A percentile compares a stretch with the other conserved stretches of the same genome.
Conservation (phyloP, 2,329 filamentous ascomycete genomes). For the Incumbomyces lentus region DNA sequence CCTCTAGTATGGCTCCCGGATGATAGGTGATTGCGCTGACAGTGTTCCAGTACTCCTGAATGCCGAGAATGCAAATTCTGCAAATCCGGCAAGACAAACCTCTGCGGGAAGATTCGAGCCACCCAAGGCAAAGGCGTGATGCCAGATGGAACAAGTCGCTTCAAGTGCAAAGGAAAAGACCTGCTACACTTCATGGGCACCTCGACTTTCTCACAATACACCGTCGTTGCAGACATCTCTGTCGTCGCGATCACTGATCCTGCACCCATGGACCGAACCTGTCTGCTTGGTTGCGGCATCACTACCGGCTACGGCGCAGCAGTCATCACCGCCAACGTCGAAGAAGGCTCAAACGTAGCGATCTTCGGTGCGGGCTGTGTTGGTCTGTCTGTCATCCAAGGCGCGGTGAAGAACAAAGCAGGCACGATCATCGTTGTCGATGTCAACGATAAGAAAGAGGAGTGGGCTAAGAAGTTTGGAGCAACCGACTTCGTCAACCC, state of each 20-base stretch:
- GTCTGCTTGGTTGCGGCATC: conserved; percentile 93
- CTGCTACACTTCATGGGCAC: conserved; percentile 99
- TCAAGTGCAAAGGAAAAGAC: conserved; percentile 89
- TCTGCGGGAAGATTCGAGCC: conserved; percentile 96
- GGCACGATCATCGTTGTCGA: conserved; percentile 54
- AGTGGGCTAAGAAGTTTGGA: conserved; percentile 87
- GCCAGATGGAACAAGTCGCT: conserved; percentile 91
- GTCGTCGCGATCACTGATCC: conserved; percentile 86
- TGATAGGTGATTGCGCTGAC: conserved; percentile 5
- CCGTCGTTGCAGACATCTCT: conserved; percentile 95
- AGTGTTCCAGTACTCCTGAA: conserved; percentile 69
- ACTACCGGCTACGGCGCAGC: conserved; percentile 97
- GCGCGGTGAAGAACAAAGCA: conserved; percentile 74
- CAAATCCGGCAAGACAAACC: conserved; percentile 98
- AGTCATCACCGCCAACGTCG: conserved; percentile 81
- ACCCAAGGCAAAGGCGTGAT: conserved; percentile 94
- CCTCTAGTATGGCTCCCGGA: conserved; percentile 57
- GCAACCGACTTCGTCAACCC: conserved; percentile 97
- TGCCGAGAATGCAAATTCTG: conserved; percentile 99
- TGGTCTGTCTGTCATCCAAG: conserved; percentile 88
- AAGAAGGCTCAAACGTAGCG: conserved; percentile 80
- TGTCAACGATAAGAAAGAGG: conserved; percentile 82
- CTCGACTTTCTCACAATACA: conserved; percentile 98
- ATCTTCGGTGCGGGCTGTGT: conserved; percentile 95
- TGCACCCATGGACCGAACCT: conserved; percentile 91